Percentiles rank a stretch among this genome's conserved stretches.
Evolutionary conservation across 179 eudicot species (phyloP).

Genomic region (Nepenthes alata): DNA sequence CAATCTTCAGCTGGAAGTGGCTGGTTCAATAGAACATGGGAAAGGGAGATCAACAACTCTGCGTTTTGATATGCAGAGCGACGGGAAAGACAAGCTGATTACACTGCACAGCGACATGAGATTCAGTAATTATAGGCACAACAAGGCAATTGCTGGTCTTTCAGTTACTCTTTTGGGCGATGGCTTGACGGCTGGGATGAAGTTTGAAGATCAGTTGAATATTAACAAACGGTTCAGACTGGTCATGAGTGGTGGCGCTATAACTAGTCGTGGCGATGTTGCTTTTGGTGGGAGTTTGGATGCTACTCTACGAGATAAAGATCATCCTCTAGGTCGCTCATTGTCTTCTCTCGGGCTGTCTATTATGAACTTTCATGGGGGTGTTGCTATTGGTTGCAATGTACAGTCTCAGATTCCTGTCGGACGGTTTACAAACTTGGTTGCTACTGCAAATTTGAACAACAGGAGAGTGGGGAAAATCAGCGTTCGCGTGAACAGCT

Average conservation of each 20-base stretch:
- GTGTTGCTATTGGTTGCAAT: constrained; percentile 85
- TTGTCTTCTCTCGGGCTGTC: constrained; percentile 68
- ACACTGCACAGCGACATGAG: constrained; percentile 75
- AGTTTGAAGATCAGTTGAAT: constrained; percentile 67
- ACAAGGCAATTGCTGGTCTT: constrained; percentile 68
- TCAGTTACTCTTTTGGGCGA: constrained; percentile 76
- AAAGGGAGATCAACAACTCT: constrained; percentile 71
- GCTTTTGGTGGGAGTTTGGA: constrained; percentile 96
- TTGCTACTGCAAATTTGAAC: constrained; percentile 68
- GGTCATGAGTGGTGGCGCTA: constrained; percentile 81
- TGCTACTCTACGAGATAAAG: constrained; percentile 84
- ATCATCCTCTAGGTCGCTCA: constrained; percentile 72
- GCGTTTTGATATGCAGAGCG: constrained; percentile 78
- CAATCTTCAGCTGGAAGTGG: constrained; percentile 80
- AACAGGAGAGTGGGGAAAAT: constrained; percentile 76
- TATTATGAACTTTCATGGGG: constrained; percentile 92
- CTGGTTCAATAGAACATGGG: constrained; percentile 71
- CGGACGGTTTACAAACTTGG: constrained; percentile 63
- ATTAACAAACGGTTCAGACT: constrained; percentile 40
- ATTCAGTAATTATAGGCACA: constrained; percentile 51
- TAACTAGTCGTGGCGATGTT: constrained; percentile 79
- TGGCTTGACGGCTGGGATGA: constrained; percentile 58
- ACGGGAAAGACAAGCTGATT: constrained; percentile 65
- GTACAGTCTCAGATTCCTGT: constrained; percentile 73
- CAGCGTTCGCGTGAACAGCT: constrained; percentile 68